Conservation (phyloP, 306 rosid genomes). For the Leucaena leucocephala region DNA sequence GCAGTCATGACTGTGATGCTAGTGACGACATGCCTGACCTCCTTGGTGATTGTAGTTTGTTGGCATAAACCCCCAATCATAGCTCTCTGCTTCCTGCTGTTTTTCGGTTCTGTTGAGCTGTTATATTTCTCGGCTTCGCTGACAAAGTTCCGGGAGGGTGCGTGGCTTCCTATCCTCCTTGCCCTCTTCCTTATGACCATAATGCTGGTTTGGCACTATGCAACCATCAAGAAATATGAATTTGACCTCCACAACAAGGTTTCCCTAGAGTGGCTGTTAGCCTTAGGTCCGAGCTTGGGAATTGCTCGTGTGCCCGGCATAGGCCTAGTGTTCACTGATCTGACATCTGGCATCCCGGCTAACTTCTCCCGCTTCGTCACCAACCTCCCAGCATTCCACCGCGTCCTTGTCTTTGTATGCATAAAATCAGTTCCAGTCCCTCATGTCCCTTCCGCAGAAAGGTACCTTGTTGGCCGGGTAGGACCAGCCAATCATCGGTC, state of each 20-base stretch:
- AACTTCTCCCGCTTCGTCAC: conserved; percentile 98
- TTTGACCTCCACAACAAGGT: conserved; percentile 96
- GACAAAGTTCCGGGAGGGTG: conserved; percentile 90
- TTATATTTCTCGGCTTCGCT: conserved; percentile 94
- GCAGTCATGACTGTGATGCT: conserved; percentile 98
- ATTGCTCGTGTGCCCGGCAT: conserved; percentile 93
- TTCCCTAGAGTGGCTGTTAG: conserved; percentile 91
- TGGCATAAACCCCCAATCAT: conserved; percentile 81
- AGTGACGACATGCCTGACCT: conserved; percentile 90
- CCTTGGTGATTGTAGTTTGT: conserved; percentile 79
- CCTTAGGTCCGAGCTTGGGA: conserved; percentile 95
- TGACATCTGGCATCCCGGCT: conserved; percentile 93
- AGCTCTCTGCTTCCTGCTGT: conserved; percentile 70
- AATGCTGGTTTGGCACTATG: conserved; percentile 95
- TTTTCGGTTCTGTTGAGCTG: conserved; percentile 80
- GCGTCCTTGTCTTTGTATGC: conserved; percentile 84
- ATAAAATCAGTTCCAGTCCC: conserved; percentile 94
- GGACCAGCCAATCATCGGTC: conserved; percentile 89
- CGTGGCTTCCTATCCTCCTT: conserved; percentile 92
- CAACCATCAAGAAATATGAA: conserved; percentile 90
- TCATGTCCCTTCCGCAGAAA: conserved; percentile 77
- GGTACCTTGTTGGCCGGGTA: conserved; percentile 88
- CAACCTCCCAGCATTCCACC: conserved; percentile 96
- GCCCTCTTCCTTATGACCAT: conserved; percentile 87
- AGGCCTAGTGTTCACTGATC: conserved; percentile 92